Percentiles rank a stretch among this genome's conserved stretches.
Conservation (phyloP, 2,329 filamentous ascomycete species). For the Sclerotinia nivalis region DNA sequence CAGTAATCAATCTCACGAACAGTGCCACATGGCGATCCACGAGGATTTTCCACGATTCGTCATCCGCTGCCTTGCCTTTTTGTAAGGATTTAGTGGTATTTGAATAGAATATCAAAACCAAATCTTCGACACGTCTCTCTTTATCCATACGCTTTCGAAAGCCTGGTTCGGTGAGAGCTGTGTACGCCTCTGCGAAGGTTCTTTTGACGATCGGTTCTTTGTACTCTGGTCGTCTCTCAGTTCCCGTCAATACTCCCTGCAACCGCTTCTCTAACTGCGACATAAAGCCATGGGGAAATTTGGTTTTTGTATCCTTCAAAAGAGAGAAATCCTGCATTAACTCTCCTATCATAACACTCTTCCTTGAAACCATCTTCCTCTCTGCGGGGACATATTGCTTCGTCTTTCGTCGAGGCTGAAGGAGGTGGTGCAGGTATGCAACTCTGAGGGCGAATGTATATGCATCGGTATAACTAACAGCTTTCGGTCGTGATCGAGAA, state of each 20-base stretch:
- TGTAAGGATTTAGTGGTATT: conserved; percentile 88
- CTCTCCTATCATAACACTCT: conserved; percentile 76
- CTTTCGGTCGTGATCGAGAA: conserved; percentile 50
- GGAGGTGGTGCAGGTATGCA: conserved; percentile 88
- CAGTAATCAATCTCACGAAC: conserved; percentile 83
- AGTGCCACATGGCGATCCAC: conserved; percentile 93
- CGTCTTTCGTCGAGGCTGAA: conserved; percentile 86
- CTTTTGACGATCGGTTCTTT: conserved; percentile 88
- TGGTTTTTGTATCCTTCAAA: conserved; percentile 66
- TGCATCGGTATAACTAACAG: conserved; percentile 72
- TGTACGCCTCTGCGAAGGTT: conserved; percentile 92
- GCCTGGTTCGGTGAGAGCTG: conserved; percentile 82
- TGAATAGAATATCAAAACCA: conserved; percentile 95
- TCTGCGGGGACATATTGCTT: conserved; percentile 74
- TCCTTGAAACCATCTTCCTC: conserved; percentile 53
- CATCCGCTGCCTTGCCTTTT: conserved; percentile 71
- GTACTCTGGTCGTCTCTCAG: conserved; percentile 82
- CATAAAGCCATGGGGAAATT: conserved; percentile 71
- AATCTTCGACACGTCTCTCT: conserved; percentile 86
- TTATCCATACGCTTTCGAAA: conserved; percentile 93
- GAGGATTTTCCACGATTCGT: conserved; percentile 87
- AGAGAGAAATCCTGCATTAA: conserved; percentile 81
- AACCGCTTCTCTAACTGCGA: conserved; percentile 57
- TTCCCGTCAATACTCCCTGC: conserved; percentile 62
- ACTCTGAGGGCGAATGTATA: conserved; percentile 88